Evolutionary conservation across 345 rosid species (phyloP), one percentile per base, ranked within the genome.

Genomic region (Cardamine resedifolia): DNA sequence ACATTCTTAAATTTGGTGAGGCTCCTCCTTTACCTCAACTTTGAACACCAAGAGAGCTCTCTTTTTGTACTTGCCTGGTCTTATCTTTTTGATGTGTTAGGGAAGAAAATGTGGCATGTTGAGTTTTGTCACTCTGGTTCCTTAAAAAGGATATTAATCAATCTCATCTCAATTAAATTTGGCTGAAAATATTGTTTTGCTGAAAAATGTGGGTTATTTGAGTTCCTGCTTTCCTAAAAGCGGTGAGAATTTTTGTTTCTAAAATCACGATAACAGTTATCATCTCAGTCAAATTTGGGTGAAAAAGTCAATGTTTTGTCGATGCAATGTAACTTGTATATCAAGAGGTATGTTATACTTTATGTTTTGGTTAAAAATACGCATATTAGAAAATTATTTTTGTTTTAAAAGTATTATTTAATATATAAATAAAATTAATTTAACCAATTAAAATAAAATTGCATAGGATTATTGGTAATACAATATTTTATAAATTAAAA

Each of bases 1-100:
- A 91, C 74, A 67, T 85, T 39, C 82, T 91, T 80, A 91, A 94
- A 81, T 94, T 94, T 50, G 92, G 96, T 5, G 89, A 91, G 81
- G 67, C 82, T 4, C 95, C 95, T 2, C 98, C 98, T 10, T 9
- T 70, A 57, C 83, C 88, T 16, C 28, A 78, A 3, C 36, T 52
- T 73, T 55, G 80, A 83, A 36, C 26, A 12, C 7, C 45, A 10
- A 49, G 45, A 16, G 8, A 11, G 6, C 39, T 67, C 21, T 38
- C 3, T 12, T 23, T 26, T 31, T 58, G 50, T 66, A 10, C 23
- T 5, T 31, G 19, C 33, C 1, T 61, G 2, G 5, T 33, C 30
- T 3, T 62, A 30, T 43, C 14, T 15, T 20, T 33, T 24, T 30
- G 14, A 56, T 30, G 31, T 57, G 31, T 56, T 33, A 24, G 4